Conservation (phyloP, 192 early-diverging fungal species). For the Chytriomyces sp. region DNA sequence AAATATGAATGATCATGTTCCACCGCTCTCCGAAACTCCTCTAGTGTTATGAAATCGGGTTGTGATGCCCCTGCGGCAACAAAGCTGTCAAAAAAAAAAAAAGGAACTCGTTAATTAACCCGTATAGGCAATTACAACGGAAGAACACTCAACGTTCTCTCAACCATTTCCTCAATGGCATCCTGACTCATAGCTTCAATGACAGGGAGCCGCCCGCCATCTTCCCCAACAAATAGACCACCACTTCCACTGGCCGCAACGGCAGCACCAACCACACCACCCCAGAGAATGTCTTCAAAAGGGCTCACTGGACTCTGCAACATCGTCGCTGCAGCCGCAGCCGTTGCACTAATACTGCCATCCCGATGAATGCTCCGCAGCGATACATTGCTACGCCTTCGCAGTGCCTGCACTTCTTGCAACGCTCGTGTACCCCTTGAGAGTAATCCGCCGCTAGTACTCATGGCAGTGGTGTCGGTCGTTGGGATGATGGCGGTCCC, state of each 20-base stretch:
- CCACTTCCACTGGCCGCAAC: neutral
- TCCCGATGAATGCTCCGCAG: conserved; percentile 21
- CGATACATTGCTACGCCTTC: conserved; percentile 23
- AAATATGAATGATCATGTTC: conserved; percentile 79
- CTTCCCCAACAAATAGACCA: neutral
- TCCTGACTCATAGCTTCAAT: conserved; percentile 93
- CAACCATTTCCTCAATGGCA: conserved; percentile 92
- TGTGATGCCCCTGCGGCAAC: conserved; percentile 50
- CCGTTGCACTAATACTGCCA: conserved; percentile 1
- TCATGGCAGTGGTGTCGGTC: conserved; percentile 1
- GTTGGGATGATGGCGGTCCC: neutral
- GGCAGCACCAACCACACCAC: neutral
- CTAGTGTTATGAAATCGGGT: conserved; percentile 70
- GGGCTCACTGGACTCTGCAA: conserved; percentile 26
- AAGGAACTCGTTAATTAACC: conserved; percentile 42
- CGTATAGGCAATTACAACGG: neutral
- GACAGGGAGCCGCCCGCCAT: conserved; percentile 76
- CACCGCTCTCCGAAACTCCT: conserved; percentile 81
- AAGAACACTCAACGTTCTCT: conserved; percentile 59
- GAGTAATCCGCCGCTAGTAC: conserved; percentile 15
- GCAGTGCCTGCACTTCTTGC: conserved; percentile 32
- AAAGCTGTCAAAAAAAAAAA: conserved; percentile 45
- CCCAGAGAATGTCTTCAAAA: conserved; percentile 15
- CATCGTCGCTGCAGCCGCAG: neutral
- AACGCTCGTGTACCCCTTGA: conserved; percentile 29